phyloP scores from a whole-genome alignment of 106 monocot species.

The Posidonia australis region DNA sequence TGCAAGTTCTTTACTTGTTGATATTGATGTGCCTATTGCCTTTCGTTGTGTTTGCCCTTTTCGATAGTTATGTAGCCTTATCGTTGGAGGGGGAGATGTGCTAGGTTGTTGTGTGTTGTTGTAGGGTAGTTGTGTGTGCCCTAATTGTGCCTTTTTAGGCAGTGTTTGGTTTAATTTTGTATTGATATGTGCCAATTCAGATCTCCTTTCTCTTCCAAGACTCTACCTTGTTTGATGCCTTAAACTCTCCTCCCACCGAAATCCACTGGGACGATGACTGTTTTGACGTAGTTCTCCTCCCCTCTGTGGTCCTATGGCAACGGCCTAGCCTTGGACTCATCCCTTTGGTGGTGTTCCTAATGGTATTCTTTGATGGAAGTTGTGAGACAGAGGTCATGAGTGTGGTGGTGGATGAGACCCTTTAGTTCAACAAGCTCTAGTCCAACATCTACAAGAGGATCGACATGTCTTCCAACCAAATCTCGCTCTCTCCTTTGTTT shows the following conservation, averaged over 20 bases:
- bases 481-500: constrained; percentile 11
- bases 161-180: too few relatives aligned
- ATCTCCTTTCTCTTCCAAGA: too few relatives aligned
- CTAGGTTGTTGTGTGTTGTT: too few relatives aligned
- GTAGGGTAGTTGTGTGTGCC: too few relatives aligned
- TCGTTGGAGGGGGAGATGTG: too few relatives aligned
- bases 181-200: too few relatives aligned
- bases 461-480: constrained; percentile 9
- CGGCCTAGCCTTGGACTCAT: not conserved
- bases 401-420: not conserved
- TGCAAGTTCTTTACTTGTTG: too few relatives aligned
- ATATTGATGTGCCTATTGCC: too few relatives aligned
- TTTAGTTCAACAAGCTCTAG: constrained; percentile 3
- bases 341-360: not conserved
- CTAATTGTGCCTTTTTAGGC: too few relatives aligned
- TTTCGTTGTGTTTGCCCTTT: too few relatives aligned
- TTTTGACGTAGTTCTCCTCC: not conserved
- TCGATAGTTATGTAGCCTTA: too few relatives aligned
- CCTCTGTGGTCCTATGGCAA: not conserved
- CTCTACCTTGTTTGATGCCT: too few relatives aligned
- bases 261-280: not conserved
- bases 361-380: constrained; percentile 6
- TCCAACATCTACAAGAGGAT: not conserved
- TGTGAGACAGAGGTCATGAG: constrained; percentile 6
- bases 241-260: not conserved